These are phyloP conservation scores for Aspergillus pseudonomiae DNA, from an alignment of 2,329 filamentous ascomycete genomes.

Conservation along the genomic window DNA sequence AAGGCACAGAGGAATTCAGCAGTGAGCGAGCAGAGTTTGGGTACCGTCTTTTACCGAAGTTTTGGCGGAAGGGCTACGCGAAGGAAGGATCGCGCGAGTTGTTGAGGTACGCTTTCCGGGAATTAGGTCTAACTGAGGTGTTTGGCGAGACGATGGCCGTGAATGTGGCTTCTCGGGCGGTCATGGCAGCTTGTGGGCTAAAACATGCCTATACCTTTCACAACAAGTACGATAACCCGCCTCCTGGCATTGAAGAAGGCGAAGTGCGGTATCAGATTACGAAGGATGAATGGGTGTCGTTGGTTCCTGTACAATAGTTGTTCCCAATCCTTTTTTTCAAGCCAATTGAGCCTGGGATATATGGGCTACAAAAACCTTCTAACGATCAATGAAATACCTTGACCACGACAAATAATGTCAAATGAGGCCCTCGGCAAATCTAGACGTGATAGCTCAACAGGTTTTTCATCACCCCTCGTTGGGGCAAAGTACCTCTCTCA, in stretches of 20 bases:
- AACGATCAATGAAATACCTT: neutral
- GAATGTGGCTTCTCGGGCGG: constrained; percentile 11
- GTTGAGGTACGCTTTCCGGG: constrained; percentile 13
- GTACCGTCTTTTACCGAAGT: constrained; percentile 12
- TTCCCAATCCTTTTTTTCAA: neutral
- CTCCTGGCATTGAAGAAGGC: constrained; percentile 18
- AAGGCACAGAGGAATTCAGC: constrained; percentile 10
- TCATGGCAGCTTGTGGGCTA: constrained; percentile 14
- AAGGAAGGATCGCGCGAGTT: constrained; percentile 16
- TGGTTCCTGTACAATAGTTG: neutral
- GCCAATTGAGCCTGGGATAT: neutral
- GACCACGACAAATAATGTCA: neutral
- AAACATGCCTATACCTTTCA: constrained; percentile 16
- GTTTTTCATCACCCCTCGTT: neutral
- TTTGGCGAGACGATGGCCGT: constrained; percentile 21
- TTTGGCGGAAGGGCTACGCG: constrained; percentile 18
- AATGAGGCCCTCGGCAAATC: neutral
- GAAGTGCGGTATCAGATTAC: constrained; percentile 16
- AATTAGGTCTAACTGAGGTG: constrained; percentile 16
- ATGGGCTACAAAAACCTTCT: neutral
- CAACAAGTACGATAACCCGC: constrained; percentile 16
- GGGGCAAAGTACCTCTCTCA: neutral
- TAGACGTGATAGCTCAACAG: neutral
- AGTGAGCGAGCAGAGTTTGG: constrained; percentile 14
- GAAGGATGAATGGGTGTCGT: constrained; percentile 16